Conservation (phyloP, 305 asterid species). For the Rubia peregrina region DNA sequence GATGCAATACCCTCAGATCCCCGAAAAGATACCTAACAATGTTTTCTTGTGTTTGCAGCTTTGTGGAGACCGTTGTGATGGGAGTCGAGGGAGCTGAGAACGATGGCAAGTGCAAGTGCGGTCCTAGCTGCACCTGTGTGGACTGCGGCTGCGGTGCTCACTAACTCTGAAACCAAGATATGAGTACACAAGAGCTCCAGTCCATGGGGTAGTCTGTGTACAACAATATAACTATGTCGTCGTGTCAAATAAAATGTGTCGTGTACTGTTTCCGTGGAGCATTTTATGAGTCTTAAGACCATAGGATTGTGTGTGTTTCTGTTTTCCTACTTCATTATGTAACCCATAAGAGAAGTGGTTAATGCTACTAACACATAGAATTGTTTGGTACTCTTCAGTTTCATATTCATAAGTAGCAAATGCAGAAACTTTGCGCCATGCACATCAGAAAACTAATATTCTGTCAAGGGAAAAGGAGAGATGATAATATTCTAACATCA, state of each 20-base stretch:
- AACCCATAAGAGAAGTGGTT: not conserved
- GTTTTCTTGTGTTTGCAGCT: conserved; percentile 31
- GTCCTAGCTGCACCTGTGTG: conserved; percentile 50
- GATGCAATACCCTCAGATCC: not conserved
- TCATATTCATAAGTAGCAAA: not conserved
- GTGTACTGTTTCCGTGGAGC: conserved; percentile 1
- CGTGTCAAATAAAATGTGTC: conserved; percentile 8
- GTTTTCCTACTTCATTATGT: conserved; percentile 8
- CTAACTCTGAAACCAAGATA: conserved; percentile 16
- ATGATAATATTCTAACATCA: not conserved
- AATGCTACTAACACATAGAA: not conserved
- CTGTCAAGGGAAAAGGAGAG: not conserved
- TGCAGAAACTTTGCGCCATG: not conserved
- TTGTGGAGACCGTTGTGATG: conserved; percentile 31
- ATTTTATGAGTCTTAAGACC: not conserved
- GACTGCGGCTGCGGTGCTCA: conserved; percentile 51
- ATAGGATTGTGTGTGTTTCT: conserved; percentile 8
- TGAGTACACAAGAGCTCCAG: not conserved
- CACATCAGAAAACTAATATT: not conserved
- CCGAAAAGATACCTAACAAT: not conserved
- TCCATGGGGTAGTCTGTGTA: not conserved
- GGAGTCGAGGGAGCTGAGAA: conserved; percentile 35
- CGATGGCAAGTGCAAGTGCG: conserved; percentile 65
- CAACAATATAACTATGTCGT: conserved; percentile 1
- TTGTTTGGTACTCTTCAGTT: not conserved